Evolutionary conservation across 2,329 filamentous ascomycete genomes (phyloP), one percentile per base, ranked within the genome.

Genomic region (Botrytis fabae): DNA sequence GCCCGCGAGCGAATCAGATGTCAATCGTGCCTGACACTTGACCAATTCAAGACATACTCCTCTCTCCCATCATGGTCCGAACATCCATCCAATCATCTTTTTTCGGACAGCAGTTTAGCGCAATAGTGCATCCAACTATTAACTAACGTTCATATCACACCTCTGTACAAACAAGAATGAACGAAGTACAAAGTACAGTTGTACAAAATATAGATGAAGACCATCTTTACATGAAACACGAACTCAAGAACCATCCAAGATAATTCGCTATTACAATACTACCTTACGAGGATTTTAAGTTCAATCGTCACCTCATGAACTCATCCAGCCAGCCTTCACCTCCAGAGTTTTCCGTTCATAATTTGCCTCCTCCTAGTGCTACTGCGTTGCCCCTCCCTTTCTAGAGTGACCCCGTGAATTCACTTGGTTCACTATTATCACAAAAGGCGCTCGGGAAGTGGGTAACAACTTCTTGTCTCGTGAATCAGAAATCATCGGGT

Each of bases 1-100:
- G 28, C 64, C 64, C 35, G 64, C 64, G 35, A 68, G 10, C 64
- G 35, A 68, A 68, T 68, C 35, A 68, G 42, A 68, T 16, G 4
- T 42, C 35, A 22, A 32, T 54, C 8, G 63, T 68, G 40, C 64
- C 46, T 68, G 64, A 54, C 64, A 54, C 64, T 68, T 54, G 28
- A 54, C 64, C 64, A 40, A 20, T 40, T 68, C 2, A 4, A 54
- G 64, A 68, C n/a, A 35, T 20, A 6, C 25, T 28, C 32, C 32
- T 32, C 32, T 32, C 32, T 6, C 25, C 14, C n/a, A 28, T 14
- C n/a, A 54, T 28, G n/a, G 16, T 62, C 60, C 25, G 6, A 42
- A 28, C 60, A 10, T 42, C 42, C 60, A 62, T 28, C 60, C 38
- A 44, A 22, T 63, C 61, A 63, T 28, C 48, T 25, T 32, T n/a